Evolutionary conservation across 2,329 filamentous ascomycete species (phyloP).

Genomic region (Pyrenochaeta sp.): DNA sequence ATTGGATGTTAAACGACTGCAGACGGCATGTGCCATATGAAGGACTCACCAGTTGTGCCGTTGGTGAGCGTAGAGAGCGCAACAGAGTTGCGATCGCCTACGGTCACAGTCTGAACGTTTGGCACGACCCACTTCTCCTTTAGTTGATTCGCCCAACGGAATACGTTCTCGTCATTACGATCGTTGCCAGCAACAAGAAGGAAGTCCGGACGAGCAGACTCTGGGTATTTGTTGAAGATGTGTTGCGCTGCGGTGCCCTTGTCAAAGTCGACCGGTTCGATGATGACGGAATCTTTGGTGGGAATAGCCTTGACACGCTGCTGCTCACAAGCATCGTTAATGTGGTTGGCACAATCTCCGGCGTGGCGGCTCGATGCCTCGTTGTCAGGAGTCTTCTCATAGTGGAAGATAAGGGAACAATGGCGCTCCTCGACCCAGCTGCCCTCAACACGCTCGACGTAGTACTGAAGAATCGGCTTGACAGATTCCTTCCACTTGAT

Average conservation of each 20-base stretch:
- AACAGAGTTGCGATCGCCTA: slow-evolving; percentile 88
- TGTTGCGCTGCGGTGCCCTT: slow-evolving; percentile 83
- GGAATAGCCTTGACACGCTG: slow-evolving; percentile 86
- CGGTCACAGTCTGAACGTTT: slow-evolving; percentile 82
- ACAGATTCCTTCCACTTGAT: slow-evolving; percentile 85
- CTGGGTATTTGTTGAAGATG: slow-evolving; percentile 66
- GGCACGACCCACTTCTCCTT: slow-evolving; percentile 57
- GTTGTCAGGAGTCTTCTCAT: slow-evolving; percentile 80
- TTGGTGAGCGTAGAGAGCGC: slow-evolving; percentile 86
- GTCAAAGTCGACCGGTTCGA: slow-evolving; percentile 86
- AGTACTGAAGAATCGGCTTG: slow-evolving; percentile 84
- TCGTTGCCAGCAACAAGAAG: slow-evolving; percentile 90
- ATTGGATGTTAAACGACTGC: slow-evolving; percentile 12
- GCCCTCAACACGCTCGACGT: slow-evolving; percentile 86
- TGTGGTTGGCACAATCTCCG: slow-evolving; percentile 89
- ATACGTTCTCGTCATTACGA: slow-evolving; percentile 91
- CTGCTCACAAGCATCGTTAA: slow-evolving; percentile 89
- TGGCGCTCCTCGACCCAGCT: slow-evolving; percentile 90
- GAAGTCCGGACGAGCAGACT: slow-evolving; percentile 69
- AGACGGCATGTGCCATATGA: not conserved
- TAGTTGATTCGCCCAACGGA: slow-evolving; percentile 89
- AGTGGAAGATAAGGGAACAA: slow-evolving; percentile 91
- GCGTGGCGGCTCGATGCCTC: slow-evolving; percentile 80
- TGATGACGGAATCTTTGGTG: slow-evolving; percentile 79
- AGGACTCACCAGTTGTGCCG: slow-evolving; percentile 81